Conservation (phyloP, 768 basidiomycete species). For the Russula sp. region DNA sequence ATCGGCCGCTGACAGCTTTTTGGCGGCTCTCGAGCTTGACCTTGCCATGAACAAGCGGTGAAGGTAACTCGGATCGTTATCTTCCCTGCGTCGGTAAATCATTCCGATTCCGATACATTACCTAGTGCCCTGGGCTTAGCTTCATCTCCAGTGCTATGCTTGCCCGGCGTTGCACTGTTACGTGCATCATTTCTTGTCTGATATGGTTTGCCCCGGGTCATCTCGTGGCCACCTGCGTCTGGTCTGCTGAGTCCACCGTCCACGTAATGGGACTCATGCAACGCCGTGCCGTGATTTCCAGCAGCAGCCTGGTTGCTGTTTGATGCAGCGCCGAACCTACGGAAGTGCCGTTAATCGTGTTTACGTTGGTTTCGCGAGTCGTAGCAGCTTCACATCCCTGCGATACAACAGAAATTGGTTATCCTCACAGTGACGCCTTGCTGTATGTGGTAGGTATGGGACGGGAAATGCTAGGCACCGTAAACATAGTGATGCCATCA, state of each 20-base stretch:
- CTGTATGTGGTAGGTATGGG: conserved; percentile 9
- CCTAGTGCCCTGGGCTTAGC: conserved; percentile 7
- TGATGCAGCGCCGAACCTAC: not conserved
- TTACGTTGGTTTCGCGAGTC: conserved; percentile 10
- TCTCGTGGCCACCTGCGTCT: not conserved
- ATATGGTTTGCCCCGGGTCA: not conserved
- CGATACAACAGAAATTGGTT: not conserved
- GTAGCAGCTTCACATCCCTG: not conserved
- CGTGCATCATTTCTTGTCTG: conserved; percentile 11
- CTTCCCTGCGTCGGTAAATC: not conserved
- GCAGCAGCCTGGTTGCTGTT: conserved; percentile 5
- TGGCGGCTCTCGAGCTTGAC: conserved; percentile 61
- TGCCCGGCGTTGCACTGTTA: conserved; percentile 9
- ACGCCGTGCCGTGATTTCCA: conserved; percentile 10
- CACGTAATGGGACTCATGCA: conserved; percentile 18
- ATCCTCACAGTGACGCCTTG: not conserved
- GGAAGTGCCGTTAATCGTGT: conserved; percentile 1
- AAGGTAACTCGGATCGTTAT: not conserved
- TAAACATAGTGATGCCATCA: conserved; percentile 5
- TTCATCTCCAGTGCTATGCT: conserved; percentile 5
- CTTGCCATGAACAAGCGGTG: conserved; percentile 36
- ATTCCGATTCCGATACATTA: conserved; percentile 2
- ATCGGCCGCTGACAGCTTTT: conserved; percentile 54
- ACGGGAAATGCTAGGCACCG: not conserved
- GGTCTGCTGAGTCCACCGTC: conserved; percentile 3